phyloP scores from a whole-genome alignment of 805 yeast species.

The Nematodospora valgi region DNA sequence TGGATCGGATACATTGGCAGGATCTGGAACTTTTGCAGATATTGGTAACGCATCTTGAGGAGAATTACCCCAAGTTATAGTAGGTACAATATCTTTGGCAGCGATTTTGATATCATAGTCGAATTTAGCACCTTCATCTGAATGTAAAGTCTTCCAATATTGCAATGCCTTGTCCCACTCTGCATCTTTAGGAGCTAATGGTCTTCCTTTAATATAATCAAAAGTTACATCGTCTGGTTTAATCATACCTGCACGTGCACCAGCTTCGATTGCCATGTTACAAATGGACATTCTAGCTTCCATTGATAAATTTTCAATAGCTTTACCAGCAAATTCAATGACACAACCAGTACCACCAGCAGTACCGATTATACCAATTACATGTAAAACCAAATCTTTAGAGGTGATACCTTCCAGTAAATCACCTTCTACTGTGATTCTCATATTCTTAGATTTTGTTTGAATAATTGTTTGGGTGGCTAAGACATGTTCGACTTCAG shows the following conservation, averaged over 20 bases:
- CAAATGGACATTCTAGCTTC: slow-evolving; percentile 99
- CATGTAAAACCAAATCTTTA: slow-evolving; percentile 90
- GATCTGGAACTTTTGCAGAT: slow-evolving; percentile 88
- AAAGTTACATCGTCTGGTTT: slow-evolving; percentile 90
- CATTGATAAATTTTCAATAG: slow-evolving; percentile 85
- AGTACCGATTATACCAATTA: slow-evolving; percentile 95
- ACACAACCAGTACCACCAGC: slow-evolving; percentile 99
- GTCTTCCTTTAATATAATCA: slow-evolving; percentile 87
- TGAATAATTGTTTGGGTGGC: slow-evolving; percentile 97
- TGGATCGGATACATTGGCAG: slow-evolving; percentile 66
- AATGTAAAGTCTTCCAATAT: slow-evolving; percentile 85
- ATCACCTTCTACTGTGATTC: slow-evolving; percentile 80
- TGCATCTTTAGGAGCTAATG: slow-evolving; percentile 88
- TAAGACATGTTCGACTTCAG: slow-evolving; percentile 97
- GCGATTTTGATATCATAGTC: slow-evolving; percentile 79
- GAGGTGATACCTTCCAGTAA: slow-evolving; percentile 89
- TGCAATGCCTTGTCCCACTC: slow-evolving; percentile 93
- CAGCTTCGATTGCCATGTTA: slow-evolving; percentile 98
- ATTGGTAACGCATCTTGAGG: slow-evolving; percentile 98
- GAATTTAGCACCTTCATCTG: slow-evolving; percentile 88
- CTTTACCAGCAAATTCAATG: slow-evolving; percentile 94
- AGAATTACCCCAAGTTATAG: slow-evolving; percentile 99
- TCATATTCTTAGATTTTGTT: slow-evolving; percentile 94
- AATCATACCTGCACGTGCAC: slow-evolving; percentile 99
- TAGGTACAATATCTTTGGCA: slow-evolving; percentile 86